Conservation (phyloP, 345 rosid genomes). For the Citrus cavaleriei region DNA sequence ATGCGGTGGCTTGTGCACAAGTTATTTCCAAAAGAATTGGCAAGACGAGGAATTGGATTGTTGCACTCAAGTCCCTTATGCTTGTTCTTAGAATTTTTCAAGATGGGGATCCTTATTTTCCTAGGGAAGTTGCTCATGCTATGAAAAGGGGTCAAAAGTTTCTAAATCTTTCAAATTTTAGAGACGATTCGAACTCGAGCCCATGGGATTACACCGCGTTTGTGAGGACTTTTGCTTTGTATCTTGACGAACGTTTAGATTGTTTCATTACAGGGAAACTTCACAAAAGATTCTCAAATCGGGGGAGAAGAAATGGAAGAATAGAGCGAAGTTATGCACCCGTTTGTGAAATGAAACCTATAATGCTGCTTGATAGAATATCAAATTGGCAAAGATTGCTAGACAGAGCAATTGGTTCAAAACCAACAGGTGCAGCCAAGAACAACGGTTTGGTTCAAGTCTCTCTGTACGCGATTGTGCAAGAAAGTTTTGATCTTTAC, state of each 20-base stretch:
- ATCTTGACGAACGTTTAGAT: slow-evolving; percentile 70
- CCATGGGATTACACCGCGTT: slow-evolving; percentile 78
- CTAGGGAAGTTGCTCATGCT: slow-evolving; percentile 62
- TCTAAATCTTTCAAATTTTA: slow-evolving; percentile 61
- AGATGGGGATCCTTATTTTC: slow-evolving; percentile 77
- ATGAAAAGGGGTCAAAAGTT: slow-evolving; percentile 77
- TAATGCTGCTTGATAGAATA: slow-evolving; percentile 52
- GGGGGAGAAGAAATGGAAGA: slow-evolving; percentile 1
- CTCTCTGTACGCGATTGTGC: slow-evolving; percentile 48
- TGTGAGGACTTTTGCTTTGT: slow-evolving; percentile 58
- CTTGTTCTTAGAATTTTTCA: slow-evolving; percentile 74
- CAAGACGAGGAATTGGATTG: slow-evolving; percentile 75
- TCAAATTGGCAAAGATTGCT: slow-evolving; percentile 68
- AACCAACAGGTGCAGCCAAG: slow-evolving; percentile 63
- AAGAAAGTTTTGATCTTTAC: slow-evolving; percentile 81
- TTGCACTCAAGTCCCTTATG: slow-evolving; percentile 73
- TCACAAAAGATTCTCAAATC: slow-evolving; percentile 37
- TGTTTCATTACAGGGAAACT: slow-evolving; percentile 69
- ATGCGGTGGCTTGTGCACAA: slow-evolving; percentile 59
- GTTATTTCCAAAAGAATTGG: slow-evolving; percentile 60
- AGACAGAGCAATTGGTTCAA: slow-evolving; percentile 59
- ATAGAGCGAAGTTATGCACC: slow-evolving; percentile 24
- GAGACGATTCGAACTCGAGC: slow-evolving; percentile 63
- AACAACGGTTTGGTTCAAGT: slow-evolving; percentile 44
- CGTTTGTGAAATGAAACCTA: slow-evolving; percentile 62